These are phyloP conservation scores for Dioszegia crocea DNA, from an alignment of 768 basidiomycete genomes.

Conservation along the genomic window DNA sequence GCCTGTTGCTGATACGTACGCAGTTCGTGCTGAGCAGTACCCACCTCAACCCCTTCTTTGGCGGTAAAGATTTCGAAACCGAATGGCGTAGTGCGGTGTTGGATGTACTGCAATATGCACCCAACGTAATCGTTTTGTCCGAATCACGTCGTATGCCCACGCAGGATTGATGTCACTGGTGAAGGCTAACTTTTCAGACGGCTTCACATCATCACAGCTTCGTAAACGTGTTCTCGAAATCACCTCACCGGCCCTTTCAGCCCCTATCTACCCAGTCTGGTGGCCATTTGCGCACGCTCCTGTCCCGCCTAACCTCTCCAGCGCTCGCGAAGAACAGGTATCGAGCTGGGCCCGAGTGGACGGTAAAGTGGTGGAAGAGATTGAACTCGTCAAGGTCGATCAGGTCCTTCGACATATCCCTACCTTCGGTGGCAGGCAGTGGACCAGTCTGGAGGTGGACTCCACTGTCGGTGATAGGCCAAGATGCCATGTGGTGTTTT, in stretches of 20 bases:
- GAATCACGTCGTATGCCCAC: constrained; percentile 14
- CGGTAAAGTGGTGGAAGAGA: constrained; percentile 12
- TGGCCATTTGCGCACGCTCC: not conserved
- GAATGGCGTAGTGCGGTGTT: constrained; percentile 17
- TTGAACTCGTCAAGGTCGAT: constrained; percentile 15
- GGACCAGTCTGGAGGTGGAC: constrained; percentile 16
- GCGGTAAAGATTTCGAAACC: constrained; percentile 1
- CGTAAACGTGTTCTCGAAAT: constrained; percentile 15
- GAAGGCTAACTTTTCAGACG: not conserved
- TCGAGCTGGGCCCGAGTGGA: constrained; percentile 9
- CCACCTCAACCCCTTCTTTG: constrained; percentile 16
- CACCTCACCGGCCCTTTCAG: constrained; percentile 13
- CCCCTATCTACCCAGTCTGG: constrained; percentile 1
- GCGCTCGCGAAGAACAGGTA: constrained; percentile 7
- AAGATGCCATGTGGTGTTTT: constrained; percentile 1
- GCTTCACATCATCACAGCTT: constrained; percentile 13
- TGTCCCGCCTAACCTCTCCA: constrained; percentile 1
- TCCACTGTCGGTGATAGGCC: constrained; percentile 1
- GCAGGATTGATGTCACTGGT: no score
- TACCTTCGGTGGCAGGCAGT: constrained; percentile 8
- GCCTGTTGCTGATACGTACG: not conserved
- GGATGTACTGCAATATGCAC: constrained; percentile 8
- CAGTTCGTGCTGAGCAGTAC: constrained; percentile 14
- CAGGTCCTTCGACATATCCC: constrained; percentile 11
- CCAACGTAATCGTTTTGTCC: constrained; percentile 22